Evolutionary conservation across 2,329 filamentous ascomycete genomes (phyloP).

Genomic region (Fusarium abutilonis): DNA sequence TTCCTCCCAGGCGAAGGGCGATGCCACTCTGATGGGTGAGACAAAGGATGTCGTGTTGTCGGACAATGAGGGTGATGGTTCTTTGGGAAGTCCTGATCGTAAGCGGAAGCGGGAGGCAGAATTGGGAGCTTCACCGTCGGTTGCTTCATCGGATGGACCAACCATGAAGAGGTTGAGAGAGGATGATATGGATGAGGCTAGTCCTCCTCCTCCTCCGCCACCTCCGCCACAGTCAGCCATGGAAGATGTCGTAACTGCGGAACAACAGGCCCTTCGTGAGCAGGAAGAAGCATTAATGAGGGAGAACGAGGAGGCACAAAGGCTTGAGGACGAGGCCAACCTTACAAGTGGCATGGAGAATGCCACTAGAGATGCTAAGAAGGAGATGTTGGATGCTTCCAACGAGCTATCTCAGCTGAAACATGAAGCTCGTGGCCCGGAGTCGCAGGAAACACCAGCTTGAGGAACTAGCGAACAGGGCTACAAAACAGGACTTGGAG

Average conservation of each 20-base stretch:
- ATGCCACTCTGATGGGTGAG: constrained; percentile 39
- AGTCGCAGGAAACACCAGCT: constrained; percentile 22
- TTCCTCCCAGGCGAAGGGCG: constrained; percentile 31
- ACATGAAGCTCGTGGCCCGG: constrained; percentile 14
- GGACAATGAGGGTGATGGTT: constrained; percentile 57
- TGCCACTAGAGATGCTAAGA: constrained; percentile 37
- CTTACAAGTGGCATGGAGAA: constrained; percentile 44
- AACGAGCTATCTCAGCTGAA: constrained; percentile 26
- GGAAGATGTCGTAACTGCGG: constrained; percentile 52
- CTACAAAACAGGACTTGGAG: constrained; percentile 40
- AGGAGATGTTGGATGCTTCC: constrained; percentile 26
- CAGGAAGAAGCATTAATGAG: constrained; percentile 62
- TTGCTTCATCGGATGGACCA: constrained; percentile 65
- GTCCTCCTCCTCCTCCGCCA: constrained; percentile 60
- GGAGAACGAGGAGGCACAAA: constrained; percentile 65
- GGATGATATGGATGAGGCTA: constrained; percentile 52
- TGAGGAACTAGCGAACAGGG: constrained; percentile 27
- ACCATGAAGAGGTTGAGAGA: constrained; percentile 64
- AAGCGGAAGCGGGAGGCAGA: constrained; percentile 72
- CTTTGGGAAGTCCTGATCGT: constrained; percentile 60
- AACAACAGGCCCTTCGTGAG: constrained; percentile 58
- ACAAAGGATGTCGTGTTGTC: constrained; percentile 53
- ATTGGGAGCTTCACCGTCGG: constrained; percentile 53
- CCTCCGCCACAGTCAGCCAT: constrained; percentile 56
- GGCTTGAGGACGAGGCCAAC: constrained; percentile 60